A percentile compares a stretch with the other conserved stretches of the same genome.
These are phyloP conservation scores for Kockovaella imperatae DNA, from an alignment of 768 basidiomycete species.

Conservation along the genomic window DNA sequence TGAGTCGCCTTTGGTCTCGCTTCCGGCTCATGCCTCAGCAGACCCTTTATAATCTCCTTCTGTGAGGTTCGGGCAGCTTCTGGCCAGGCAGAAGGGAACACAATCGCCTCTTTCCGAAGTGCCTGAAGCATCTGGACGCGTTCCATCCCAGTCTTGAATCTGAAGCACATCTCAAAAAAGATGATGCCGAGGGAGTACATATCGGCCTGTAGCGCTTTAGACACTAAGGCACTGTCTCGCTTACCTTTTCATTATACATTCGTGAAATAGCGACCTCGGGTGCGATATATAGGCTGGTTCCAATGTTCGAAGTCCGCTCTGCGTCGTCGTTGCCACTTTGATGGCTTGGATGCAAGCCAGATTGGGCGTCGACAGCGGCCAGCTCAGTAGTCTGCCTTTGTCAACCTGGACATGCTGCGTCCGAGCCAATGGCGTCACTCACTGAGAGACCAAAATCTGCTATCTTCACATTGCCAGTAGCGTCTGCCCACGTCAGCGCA, in stretches of 20 bases:
- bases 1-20: slow-evolving; percentile 74
- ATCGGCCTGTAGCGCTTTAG: slow-evolving; percentile 59
- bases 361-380: slow-evolving; percentile 21
- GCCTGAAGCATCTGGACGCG: slow-evolving; percentile 75
- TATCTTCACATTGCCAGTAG: slow-evolving; percentile 50
- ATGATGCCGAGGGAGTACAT: slow-evolving; percentile 93
- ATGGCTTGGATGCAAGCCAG: neutral
- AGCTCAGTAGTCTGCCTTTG: slow-evolving; percentile 30
- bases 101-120: slow-evolving; percentile 61
- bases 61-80: slow-evolving; percentile 51
- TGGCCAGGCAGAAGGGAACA: slow-evolving; percentile 68
- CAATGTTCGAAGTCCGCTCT: slow-evolving; percentile 53
- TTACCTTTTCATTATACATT: slow-evolving; percentile 59
- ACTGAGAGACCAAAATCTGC: slow-evolving; percentile 76
- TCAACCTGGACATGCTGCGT: neutral
- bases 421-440: slow-evolving; percentile 11
- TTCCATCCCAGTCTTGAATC: slow-evolving; percentile 69
- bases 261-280: slow-evolving; percentile 59
- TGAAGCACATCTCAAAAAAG: slow-evolving; percentile 93
- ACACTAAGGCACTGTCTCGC: neutral
- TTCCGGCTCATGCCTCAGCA: slow-evolving; percentile 72
- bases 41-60: slow-evolving; percentile 68
- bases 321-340: slow-evolving; percentile 11
- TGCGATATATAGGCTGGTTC: slow-evolving; percentile 84
- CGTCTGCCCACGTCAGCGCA: slow-evolving; percentile 20